Base-by-base conservation (phyloP, 495 filamentous ascomycete genomes). In the Penicillium riverlandense region DNA sequence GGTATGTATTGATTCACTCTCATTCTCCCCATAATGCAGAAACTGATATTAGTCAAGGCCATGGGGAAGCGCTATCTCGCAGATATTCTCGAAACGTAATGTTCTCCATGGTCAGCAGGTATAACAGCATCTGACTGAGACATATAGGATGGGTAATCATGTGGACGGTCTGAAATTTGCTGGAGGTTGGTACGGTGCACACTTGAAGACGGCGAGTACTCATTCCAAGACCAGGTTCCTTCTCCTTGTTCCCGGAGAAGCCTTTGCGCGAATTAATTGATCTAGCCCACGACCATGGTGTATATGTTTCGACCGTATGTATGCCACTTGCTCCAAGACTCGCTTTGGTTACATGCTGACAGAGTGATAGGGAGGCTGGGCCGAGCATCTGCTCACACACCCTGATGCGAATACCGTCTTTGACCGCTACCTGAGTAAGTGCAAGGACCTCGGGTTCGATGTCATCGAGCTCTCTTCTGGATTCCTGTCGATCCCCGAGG, bases 141-240 rank as follows among this genome's bases (percentile, higher is more conserved):
- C 6, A 11, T 22, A 38, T 44, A 71, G 68, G 22, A 77, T 75
- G 75, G 72, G 75, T 8, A 54, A 66, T 8, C 69, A 79, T 55
- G 64, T 79, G 13, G 77, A 79, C 48, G 75, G 77, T 2, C 58
- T 80, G 8, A 78, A 79, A 40, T 79, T 79, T 58, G 74, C 74
- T 3, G 75, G 77, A 53, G 76, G 76, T 67, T 11, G 47, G 52
- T 37, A 9, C 10, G 22, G 22, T 22, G 22, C 12, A 33, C 34
- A 1, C 22, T 31, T 28, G 5, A 12, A 38, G n/a, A 16, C 2
- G 4, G 13, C 6, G 13, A 13, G 3, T 38, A 13, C 12, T 7
- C 11, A 22, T 7, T 28, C 38, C 27, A 29, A 22, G 22, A 22
- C 22, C 32, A 69, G 69, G 69, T 1, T 77, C 76, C 5, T 78